Base-by-base conservation (phyloP, 257 asterid genomes). In the Leonotis leonurus region DNA sequence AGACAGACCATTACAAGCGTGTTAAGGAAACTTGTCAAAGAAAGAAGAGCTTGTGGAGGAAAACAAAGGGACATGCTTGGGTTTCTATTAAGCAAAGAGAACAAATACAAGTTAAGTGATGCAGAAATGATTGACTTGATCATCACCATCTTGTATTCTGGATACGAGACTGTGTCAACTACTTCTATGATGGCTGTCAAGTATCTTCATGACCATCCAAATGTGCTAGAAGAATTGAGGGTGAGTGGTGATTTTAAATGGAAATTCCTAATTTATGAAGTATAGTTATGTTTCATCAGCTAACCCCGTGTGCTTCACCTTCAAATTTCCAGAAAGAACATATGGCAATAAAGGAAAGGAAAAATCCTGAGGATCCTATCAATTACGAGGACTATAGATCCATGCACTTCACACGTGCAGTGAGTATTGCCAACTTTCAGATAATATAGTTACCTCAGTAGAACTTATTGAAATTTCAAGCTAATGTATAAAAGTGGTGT, bases 121-220 rank as follows among this genome's bases (percentile, higher is more conserved):
- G 95, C 81, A 65, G 97, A 92, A 70, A 83, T 85, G 78, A 79
- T 78, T 54, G 99, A 92, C 62, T 78, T 83, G 58, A 85, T 92
- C 67, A 83, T 92, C 55, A 85, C 88, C 25, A 82, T 92, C 68
- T 54, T 89, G 78, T 78, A 92, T 67, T 83, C 97, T 49, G 99
- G 99, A 21, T 87, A 83, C 51, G 99, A 92, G 67, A 92, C 99
- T 2, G 80, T 84, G 3, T 92, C 99, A 0, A 92, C 95, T 27
- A 86, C 96, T 49, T 80, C 99, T 27, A 92, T 92, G 99, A 89
- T 92, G 97, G 96, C 95, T 56, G 73, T 92, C 52, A 92, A 89
- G 76, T 92, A 85, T 70, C 95, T 92, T 40, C 89, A 83, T 70
- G 97, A 86, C 75, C 93, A 88, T 79, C 99, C 99, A 1, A 70